Conservation (phyloP, 1,284 basidiomycete genomes). For the Austroboletus novae-zelandiae region DNA sequence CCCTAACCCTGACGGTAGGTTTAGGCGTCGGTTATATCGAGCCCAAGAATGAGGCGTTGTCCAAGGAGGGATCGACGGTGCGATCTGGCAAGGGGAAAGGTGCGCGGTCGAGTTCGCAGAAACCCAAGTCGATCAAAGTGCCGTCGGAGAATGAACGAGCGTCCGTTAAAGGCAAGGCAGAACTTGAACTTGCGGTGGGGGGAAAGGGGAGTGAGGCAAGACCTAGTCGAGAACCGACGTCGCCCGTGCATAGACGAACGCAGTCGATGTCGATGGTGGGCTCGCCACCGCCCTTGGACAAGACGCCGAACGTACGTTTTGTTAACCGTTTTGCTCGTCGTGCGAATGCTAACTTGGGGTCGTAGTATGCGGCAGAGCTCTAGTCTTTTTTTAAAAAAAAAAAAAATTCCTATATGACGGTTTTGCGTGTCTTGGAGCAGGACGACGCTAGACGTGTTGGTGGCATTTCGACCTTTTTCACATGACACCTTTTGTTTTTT, state of each 20-base stretch:
- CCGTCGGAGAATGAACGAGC: neutral
- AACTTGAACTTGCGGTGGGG: neutral
- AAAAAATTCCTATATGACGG: neutral
- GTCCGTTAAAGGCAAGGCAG: neutral
- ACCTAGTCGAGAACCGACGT: constrained; percentile 7
- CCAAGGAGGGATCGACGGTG: neutral
- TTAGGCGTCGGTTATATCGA: constrained; percentile 23
- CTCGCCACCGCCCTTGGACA: constrained; percentile 15
- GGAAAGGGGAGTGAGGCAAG: neutral
- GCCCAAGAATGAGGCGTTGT: constrained; percentile 1
- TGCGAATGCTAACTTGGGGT: constrained; percentile 1
- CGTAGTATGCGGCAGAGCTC: constrained; percentile 27
- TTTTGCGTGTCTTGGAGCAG: no score
- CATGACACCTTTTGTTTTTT: constrained; percentile 10
- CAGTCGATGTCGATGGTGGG: constrained; percentile 32
- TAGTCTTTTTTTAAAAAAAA: constrained; percentile 5
- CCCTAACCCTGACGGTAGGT: neutral
- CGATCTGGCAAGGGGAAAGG: constrained; percentile 5
- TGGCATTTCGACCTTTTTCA: constrained; percentile 22
- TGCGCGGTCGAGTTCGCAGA: constrained; percentile 4
- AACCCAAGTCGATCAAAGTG: constrained; percentile 6
- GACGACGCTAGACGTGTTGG: constrained; percentile 14
- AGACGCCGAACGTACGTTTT: constrained; percentile 17
- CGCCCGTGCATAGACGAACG: constrained; percentile 24
- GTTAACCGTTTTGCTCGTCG: neutral